These are phyloP conservation scores for Fusarium sp. DNA, from an alignment of 2,329 filamentous ascomycete genomes.

Conservation along the genomic window DNA sequence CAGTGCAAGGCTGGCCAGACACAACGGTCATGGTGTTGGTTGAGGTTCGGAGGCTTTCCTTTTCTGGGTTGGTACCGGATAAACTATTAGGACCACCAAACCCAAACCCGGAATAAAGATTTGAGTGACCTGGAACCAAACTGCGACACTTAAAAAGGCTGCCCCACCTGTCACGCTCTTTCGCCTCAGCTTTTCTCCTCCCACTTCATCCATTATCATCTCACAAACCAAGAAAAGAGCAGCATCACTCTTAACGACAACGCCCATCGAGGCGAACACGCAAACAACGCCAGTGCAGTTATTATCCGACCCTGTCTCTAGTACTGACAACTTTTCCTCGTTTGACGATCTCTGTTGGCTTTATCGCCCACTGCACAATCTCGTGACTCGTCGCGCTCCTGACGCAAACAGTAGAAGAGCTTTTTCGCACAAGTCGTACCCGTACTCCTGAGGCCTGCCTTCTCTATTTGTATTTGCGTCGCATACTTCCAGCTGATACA, in stretches of 20 bases:
- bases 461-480: conserved; percentile 40
- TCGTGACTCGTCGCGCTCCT: conserved; percentile 44
- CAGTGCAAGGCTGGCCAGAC: not conserved
- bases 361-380: conserved; percentile 27
- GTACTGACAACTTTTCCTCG: conserved; percentile 27
- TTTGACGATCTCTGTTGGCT: conserved; percentile 28
- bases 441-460: conserved; percentile 43
- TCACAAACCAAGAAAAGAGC: conserved; percentile 26
- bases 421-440: conserved; percentile 40
- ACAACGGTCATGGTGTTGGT: not conserved
- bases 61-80: conserved; percentile 15
- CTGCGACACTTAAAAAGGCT: conserved; percentile 28
- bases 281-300: conserved; percentile 19
- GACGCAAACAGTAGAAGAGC: conserved; percentile 46
- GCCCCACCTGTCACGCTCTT: conserved; percentile 35
- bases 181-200: conserved; percentile 23
- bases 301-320: conserved; percentile 20
- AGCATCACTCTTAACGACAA: conserved; percentile 20
- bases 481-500: conserved; percentile 24
- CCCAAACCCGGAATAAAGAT: not conserved
- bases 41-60: conserved; percentile 3
- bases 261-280: conserved; percentile 25
- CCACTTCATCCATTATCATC: conserved; percentile 33
- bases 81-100: conserved; percentile 9
- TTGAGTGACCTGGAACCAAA: conserved; percentile 10